Evolutionary conservation across 805 yeast genomes (phyloP).

Genomic region (Alloascoidea africana): DNA sequence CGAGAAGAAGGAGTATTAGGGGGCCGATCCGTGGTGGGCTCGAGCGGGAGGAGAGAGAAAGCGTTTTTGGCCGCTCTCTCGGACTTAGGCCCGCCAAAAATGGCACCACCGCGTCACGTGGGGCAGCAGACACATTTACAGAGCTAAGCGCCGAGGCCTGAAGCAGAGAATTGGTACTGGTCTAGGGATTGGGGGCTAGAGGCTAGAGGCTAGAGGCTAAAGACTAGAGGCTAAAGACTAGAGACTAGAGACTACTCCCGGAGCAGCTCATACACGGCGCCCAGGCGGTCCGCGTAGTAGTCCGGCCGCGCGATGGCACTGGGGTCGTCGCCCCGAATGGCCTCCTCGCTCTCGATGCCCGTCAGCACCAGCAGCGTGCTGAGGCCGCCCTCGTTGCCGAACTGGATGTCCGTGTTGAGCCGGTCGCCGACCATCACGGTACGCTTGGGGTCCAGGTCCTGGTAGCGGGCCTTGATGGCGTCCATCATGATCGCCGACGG

Average conservation of each 20-base stretch:
- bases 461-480: slow-evolving; percentile 57
- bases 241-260: background rate
- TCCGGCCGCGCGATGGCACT: slow-evolving; percentile 36
- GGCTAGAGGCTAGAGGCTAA: too few relatives aligned
- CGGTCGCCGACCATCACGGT: slow-evolving; percentile 94
- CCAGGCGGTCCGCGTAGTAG: slow-evolving; percentile 53
- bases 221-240: too few relatives aligned
- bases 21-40: too few relatives aligned
- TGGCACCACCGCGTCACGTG: too few relatives aligned
- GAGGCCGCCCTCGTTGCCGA: slow-evolving; percentile 78
- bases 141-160: too few relatives aligned
- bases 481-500: slow-evolving; percentile 86
- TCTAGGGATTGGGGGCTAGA: too few relatives aligned
- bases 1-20: too few relatives aligned
- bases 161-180: too few relatives aligned
- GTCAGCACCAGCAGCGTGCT: slow-evolving; percentile 80
- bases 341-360: slow-evolving; percentile 74
- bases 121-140: too few relatives aligned
- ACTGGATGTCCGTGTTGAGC: slow-evolving; percentile 85
- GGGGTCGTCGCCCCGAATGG: slow-evolving; percentile 27
- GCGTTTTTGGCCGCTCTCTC: too few relatives aligned
- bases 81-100: too few relatives aligned
- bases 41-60: too few relatives aligned
- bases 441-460: slow-evolving; percentile 31
- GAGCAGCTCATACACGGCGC: slow-evolving; percentile 52